Conservation (phyloP, 352 stramenopile species). For the Globisporangium heterothallicum region DNA sequence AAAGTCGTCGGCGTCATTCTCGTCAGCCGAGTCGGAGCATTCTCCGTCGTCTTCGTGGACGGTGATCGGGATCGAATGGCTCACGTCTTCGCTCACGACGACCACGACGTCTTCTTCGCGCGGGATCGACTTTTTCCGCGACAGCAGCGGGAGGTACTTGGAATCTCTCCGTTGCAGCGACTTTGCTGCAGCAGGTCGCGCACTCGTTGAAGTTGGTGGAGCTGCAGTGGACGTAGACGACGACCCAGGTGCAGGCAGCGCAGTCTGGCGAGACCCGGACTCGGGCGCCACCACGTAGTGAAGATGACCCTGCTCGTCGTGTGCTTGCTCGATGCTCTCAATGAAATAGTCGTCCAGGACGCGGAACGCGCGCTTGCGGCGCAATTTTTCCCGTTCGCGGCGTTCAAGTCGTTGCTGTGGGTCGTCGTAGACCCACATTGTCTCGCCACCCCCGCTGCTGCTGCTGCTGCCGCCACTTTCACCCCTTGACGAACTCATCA, state of each 20-base stretch:
- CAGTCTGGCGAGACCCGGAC: not conserved
- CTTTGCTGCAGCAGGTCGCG: too few relatives aligned
- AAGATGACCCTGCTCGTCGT: not conserved
- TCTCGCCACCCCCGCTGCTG: constrained; percentile 29
- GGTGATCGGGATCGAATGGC: constrained; percentile 3
- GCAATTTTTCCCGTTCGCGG: constrained; percentile 45
- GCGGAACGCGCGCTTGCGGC: constrained; percentile 45
- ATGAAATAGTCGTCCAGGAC: constrained; percentile 46
- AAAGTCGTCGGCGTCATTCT: not conserved
- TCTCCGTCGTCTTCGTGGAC: not conserved
- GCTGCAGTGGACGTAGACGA: constrained; percentile 26
- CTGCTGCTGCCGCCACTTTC: constrained; percentile 18
- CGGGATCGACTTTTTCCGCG: constrained; percentile 16
- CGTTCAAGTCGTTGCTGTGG: constrained; percentile 45
- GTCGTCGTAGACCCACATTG: constrained; percentile 49
- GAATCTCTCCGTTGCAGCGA: constrained; percentile 34
- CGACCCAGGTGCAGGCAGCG: constrained; percentile 26
- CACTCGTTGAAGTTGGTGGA: constrained; percentile 25
- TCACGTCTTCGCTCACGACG: constrained; percentile 16
- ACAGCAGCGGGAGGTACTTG: constrained; percentile 27
- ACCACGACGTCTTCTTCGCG: constrained; percentile 33
- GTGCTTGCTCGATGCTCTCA: constrained; percentile 13
- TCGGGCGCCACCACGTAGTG: not conserved
- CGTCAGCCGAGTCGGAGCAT: not conserved
- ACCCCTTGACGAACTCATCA: constrained; percentile 28